Evolutionary conservation across 1,139 yeast genomes (phyloP), one percentile per base, ranked within the genome.

Genomic region (Diutina neorugosa): DNA sequence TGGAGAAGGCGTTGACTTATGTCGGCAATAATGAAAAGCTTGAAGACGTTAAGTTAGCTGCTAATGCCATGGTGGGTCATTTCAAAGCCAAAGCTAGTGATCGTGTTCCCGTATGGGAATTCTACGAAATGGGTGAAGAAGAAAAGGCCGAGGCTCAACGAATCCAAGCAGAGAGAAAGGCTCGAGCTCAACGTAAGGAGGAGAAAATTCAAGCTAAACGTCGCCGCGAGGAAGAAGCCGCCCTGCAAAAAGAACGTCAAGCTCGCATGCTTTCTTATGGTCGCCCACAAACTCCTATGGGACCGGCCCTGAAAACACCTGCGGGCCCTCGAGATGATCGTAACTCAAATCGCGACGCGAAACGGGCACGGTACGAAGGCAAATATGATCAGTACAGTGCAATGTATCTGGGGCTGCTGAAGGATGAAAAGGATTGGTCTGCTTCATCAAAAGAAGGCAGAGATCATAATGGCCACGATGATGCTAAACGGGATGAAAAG

Each of bases 11-110:
- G 5, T 70, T 90, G 52, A 74, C 78, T 46, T 60, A 65, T 1
- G 77, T 87, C 42, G 65, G 80, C 11, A 58, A 63, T 2, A 64
- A 66, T 1, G 98, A 91, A 60, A 64, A 69, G 3, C 77, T 97
- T 56, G 94, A 87, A 55, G 98, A 91, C 66, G 76, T 91, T 62
- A 86, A 82, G 61, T 71, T 90, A 43, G 84, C 96, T 1, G 82
- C 91, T 0, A 81, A 80, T 61, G 95, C 96, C 1, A 71, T 90
- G 54, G 69, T 81, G 54, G 96, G 94, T 0, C 86, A 84, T 58
- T 66, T 89, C 48, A 81, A 78, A 54, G 78, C 89, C 0, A 72
- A 83, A 51, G 68, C 81, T 9, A 72, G 71, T 44, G 68, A 70
- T 1, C 82, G 93, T 81, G 69, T 82, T 3, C 79, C 76, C 44